Percentiles rank a stretch among this genome's conserved stretches.
phyloP scores from a whole-genome alignment of 441 rosid species.

The California macrophylla region DNA sequence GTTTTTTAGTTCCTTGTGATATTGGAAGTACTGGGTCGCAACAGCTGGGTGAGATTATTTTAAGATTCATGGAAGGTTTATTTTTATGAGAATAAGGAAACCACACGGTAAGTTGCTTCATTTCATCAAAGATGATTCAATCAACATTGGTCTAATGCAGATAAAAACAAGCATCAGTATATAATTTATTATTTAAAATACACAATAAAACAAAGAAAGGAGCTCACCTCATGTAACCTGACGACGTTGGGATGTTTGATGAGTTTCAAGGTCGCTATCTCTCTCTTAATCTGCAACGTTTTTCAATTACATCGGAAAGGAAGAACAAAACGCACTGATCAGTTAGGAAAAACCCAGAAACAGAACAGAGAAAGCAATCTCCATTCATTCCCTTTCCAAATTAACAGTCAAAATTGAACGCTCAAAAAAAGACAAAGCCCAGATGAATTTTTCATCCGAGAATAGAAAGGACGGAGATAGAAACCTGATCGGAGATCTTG shows the following conservation, averaged over 20 bases:
- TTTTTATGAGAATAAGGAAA: background rate
- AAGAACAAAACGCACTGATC: too few species aligned
- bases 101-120: background rate
- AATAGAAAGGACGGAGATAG: background rate
- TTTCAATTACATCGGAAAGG: background rate
- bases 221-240: constrained; percentile 69
- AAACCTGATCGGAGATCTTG: constrained; percentile 70
- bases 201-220: background rate
- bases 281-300: constrained; percentile 66
- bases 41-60: background rate
- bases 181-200: background rate
- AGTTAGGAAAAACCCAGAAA: background rate
- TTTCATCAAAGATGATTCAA: background rate
- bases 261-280: constrained; percentile 77
- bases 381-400: too few species aligned
- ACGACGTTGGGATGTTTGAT: constrained; percentile 87
- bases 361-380: too few species aligned
- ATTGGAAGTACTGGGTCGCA: background rate
- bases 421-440: too few species aligned
- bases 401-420: too few species aligned
- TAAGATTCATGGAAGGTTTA: background rate
- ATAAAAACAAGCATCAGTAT: background rate
- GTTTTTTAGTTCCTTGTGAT: background rate
- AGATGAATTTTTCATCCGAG: too few species aligned
- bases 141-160: background rate